phyloP scores from a whole-genome alignment of 2,329 filamentous ascomycete genomes.

The Xylariaceae sp. region DNA sequence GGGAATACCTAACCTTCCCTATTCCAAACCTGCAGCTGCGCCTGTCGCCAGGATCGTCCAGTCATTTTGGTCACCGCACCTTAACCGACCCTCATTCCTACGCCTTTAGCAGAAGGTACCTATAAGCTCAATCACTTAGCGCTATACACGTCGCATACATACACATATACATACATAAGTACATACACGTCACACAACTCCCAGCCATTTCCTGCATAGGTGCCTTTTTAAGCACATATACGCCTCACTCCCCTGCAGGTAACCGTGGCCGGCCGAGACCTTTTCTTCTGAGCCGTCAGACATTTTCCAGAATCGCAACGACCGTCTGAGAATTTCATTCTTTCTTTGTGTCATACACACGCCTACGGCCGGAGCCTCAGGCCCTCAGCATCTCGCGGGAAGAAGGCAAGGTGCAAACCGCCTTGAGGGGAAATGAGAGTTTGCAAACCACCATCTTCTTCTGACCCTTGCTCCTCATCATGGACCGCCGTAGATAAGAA shows the following conservation, averaged over 20 bases:
- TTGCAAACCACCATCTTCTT: slow-evolving; percentile 19
- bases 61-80: background rate
- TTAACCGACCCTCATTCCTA: background rate
- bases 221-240: slow-evolving; percentile 8
- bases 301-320: slow-evolving; percentile 27
- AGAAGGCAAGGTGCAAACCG: slow-evolving; percentile 9
- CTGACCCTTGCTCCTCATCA: slow-evolving; percentile 22
- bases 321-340: slow-evolving; percentile 16
- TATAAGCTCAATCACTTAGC: slow-evolving; percentile 11
- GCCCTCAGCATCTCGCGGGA: slow-evolving; percentile 16
- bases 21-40: background rate
- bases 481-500: slow-evolving; percentile 32
- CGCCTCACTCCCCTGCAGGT: slow-evolving; percentile 17
- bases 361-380: slow-evolving; percentile 1
- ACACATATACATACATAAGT: no score
- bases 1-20: background rate
- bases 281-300: slow-evolving; percentile 16
- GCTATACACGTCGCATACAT: slow-evolving; percentile 23
- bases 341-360: slow-evolving; percentile 18
- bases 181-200: slow-evolving; percentile 16
- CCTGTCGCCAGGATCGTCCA: background rate
- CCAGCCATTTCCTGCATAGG: slow-evolving; percentile 7
- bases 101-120: background rate
- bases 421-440: slow-evolving; percentile 29
- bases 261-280: slow-evolving; percentile 25